phyloP scores from a whole-genome alignment of 164 flowering plant genomes.

The Tinospora cordifolia region DNA sequence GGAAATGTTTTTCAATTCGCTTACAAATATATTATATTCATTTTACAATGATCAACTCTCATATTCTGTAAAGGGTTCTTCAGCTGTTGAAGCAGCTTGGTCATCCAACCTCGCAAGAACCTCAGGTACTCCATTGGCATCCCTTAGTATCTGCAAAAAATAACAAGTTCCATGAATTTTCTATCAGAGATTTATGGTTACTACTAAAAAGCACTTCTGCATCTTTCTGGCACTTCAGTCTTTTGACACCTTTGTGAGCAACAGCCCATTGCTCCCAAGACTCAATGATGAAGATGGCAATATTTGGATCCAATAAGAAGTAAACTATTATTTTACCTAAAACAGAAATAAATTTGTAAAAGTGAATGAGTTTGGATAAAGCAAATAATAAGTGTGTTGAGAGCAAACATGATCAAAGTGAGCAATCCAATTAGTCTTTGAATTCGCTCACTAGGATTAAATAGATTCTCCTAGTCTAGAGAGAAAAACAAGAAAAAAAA shows the following conservation, averaged over 20 bases:
- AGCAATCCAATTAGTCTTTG: too few species aligned
- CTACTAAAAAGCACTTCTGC: neutral
- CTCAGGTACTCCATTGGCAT: conserved; percentile 68
- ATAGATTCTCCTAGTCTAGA: too few species aligned
- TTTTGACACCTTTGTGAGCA: neutral
- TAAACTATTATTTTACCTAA: too few species aligned
- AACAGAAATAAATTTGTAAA: too few species aligned
- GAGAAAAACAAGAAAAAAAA: too few species aligned
- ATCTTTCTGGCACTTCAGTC: neutral
- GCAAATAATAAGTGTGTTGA: too few species aligned
- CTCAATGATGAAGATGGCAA: neutral
- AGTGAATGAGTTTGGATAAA: too few species aligned
- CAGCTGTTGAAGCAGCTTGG: conserved; percentile 24
- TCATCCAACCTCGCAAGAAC: conserved; percentile 68
- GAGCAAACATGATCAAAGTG: too few species aligned
- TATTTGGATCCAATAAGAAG: too few species aligned
- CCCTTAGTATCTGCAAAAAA: conserved; percentile 61
- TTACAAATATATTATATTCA: neutral
- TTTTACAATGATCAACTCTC: conserved; percentile 35
- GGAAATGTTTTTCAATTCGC: neutral
- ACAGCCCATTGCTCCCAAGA: neutral
- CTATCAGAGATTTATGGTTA: neutral
- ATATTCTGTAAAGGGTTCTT: conserved; percentile 44
- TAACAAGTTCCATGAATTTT: neutral
- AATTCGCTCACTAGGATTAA: too few species aligned